Evolutionary conservation across 2,329 filamentous ascomycete genomes (phyloP).

Genomic region (Epichloe bromicola): DNA sequence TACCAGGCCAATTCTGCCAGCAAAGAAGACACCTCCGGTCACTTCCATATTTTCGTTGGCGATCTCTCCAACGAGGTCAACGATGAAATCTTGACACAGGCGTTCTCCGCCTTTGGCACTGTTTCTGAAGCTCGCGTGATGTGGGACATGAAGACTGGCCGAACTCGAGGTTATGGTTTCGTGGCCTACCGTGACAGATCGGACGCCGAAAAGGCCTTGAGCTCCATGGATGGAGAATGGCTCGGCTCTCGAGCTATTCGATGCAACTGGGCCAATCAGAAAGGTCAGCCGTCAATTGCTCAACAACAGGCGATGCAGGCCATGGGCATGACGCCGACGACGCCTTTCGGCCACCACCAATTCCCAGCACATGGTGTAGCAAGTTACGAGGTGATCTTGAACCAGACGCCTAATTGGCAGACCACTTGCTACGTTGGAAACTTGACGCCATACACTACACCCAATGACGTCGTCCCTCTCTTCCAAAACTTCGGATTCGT

Average conservation of each 20-base stretch:
- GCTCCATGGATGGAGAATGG: slow-evolving; percentile 98
- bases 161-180: slow-evolving; percentile 94
- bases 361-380: slow-evolving; percentile 95
- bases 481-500: slow-evolving; percentile 99
- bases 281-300: slow-evolving; percentile 96
- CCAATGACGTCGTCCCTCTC: slow-evolving; percentile 90
- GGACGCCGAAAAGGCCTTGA: slow-evolving; percentile 91
- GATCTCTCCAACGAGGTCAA: slow-evolving; percentile 98
- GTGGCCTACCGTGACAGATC: slow-evolving; percentile 89
- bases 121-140: slow-evolving; percentile 97
- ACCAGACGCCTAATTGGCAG: slow-evolving; percentile 94
- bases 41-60: slow-evolving; percentile 98
- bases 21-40: slow-evolving; percentile 96
- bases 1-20: slow-evolving; percentile 90
- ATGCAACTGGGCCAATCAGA: slow-evolving; percentile 99
- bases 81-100: slow-evolving; percentile 83
- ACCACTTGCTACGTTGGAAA: slow-evolving; percentile 98
- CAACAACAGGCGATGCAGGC: slow-evolving; percentile 95
- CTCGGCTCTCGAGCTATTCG: slow-evolving; percentile 94
- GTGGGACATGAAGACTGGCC: slow-evolving; percentile 99
- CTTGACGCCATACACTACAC: slow-evolving; percentile 91
- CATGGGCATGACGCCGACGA: slow-evolving; percentile 97
- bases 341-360: slow-evolving; percentile 91
- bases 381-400: slow-evolving; percentile 93
- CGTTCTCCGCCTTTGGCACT: slow-evolving; percentile 88